Conservation (phyloP, 768 basidiomycete genomes). For the Xerocomus potaroensis region DNA sequence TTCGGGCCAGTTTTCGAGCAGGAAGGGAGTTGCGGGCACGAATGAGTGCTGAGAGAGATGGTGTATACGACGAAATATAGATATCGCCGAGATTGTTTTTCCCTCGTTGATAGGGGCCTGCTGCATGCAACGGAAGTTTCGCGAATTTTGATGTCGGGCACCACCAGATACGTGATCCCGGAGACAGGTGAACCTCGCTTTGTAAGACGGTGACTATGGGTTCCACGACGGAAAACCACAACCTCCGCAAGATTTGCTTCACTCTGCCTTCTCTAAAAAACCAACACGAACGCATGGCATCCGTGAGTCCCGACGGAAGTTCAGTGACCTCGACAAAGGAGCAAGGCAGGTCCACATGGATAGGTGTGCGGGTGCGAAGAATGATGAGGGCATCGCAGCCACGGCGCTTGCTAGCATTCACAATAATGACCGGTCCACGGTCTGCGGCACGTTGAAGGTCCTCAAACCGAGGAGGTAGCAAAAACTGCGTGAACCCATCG, state of each 20-base stretch:
- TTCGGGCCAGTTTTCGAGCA: not conserved
- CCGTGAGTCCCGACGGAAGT: not conserved
- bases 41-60: not conserved
- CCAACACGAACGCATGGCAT: not conserved
- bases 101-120: not conserved
- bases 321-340: not conserved
- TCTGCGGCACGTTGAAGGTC: not conserved
- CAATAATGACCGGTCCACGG: not conserved
- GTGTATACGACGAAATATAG: not conserved
- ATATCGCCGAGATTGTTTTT: not conserved
- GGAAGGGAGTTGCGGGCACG: not conserved
- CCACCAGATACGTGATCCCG: not conserved
- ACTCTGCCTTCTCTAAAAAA: not conserved
- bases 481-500: not conserved
- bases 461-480: not conserved
- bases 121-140: not conserved
- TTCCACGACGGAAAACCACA: not conserved
- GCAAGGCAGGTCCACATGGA: not conserved
- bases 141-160: not conserved
- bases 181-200: too few relatives aligned
- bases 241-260: not conserved
- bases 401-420: not conserved
- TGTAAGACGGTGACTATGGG: not conserved
- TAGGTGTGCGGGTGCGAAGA: not conserved
- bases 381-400: not conserved